phyloP scores from a whole-genome alignment of 1,284 basidiomycete species.

The Apiotrichum veenhuisii region DNA sequence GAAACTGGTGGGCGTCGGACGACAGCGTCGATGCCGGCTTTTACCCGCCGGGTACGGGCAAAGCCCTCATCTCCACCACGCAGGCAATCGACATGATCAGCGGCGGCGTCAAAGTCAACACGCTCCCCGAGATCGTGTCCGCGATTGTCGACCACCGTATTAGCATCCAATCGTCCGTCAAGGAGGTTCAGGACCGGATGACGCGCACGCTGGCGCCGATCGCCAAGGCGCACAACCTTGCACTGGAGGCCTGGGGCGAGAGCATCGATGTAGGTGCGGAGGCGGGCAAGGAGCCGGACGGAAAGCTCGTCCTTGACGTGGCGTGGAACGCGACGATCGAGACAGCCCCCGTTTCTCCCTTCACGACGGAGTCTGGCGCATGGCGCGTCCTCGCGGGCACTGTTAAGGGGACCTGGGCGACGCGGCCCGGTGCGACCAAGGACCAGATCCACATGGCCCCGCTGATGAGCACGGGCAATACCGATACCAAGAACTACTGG shows the following conservation, averaged over 20 bases:
- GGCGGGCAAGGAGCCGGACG: conserved; percentile 18
- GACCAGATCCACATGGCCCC: conserved; percentile 33
- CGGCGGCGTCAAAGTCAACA: conserved; percentile 46
- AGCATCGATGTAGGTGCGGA: conserved; percentile 16
- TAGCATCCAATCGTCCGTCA: conserved; percentile 33
- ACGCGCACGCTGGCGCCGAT: conserved; percentile 29
- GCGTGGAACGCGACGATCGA: conserved; percentile 41
- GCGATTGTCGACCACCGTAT: conserved; percentile 47
- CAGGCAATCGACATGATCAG: conserved; percentile 45
- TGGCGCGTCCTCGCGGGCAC: conserved; percentile 42
- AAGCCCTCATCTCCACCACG: conserved; percentile 39
- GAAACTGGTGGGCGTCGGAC: conserved; percentile 26
- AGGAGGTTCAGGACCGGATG: conserved; percentile 35
- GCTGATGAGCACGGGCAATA: conserved; percentile 39
- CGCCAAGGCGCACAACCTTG: conserved; percentile 37
- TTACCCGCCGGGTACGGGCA: conserved; percentile 18
- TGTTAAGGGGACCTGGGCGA: conserved; percentile 30
- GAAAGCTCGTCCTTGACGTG: conserved; percentile 31
- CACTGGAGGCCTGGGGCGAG: conserved; percentile 39
- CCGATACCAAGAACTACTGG: conserved; percentile 47
- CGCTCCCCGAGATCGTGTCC: conserved; percentile 41
- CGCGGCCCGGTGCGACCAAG: conserved; percentile 19
- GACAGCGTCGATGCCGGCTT: conserved; percentile 20
- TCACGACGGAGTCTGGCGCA: conserved; percentile 31
- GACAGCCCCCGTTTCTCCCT: conserved; percentile 45